A percentile compares a stretch with the other conserved stretches of the same genome.
Conservation (phyloP, 139 green algal genomes). For the Chlorokybus atmophyticus region DNA sequence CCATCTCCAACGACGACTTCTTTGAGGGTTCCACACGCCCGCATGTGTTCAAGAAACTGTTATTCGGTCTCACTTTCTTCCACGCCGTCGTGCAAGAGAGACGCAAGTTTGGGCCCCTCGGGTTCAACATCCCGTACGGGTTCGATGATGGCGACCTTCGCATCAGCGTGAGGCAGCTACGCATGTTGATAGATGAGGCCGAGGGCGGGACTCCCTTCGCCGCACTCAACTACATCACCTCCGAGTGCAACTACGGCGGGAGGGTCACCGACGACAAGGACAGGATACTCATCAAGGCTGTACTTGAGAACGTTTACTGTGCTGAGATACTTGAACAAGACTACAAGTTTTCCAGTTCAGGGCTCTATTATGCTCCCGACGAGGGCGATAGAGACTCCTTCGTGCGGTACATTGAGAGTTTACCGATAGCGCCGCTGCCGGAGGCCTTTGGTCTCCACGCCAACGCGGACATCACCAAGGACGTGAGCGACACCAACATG, state of each 20-base stretch:
- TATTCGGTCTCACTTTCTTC: conserved; percentile 63
- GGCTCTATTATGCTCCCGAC: conserved; percentile 39
- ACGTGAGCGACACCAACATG: conserved; percentile 41
- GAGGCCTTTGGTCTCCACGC: conserved; percentile 35
- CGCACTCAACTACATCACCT: conserved; percentile 31
- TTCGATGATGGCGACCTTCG: conserved; percentile 35
- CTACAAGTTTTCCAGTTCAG: conserved; percentile 38
- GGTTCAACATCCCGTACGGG: conserved; percentile 32
- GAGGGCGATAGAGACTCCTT: conserved; percentile 33
- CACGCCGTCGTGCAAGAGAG: conserved; percentile 52
- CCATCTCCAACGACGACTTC: conserved; percentile 48
- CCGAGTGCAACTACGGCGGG: conserved; percentile 39
- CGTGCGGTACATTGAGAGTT: conserved; percentile 22
- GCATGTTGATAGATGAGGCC: conserved; percentile 29
- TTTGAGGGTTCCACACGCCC: conserved; percentile 48
- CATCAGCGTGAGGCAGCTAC: conserved; percentile 31
- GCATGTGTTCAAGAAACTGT: conserved; percentile 45
- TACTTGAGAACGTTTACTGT: conserved; percentile 15
- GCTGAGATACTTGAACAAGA: conserved; percentile 7
- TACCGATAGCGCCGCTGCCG: conserved; percentile 19
- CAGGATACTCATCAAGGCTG: conserved; percentile 24
- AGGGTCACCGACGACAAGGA: conserved; percentile 39
- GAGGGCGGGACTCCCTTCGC: conserved; percentile 20
- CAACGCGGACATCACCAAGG: conserved; percentile 38
- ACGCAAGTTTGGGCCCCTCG: conserved; percentile 40